Percentiles rank a stretch among this genome's conserved stretches.
Conservation (phyloP, 345 rosid species). For the Populus davidiana region DNA sequence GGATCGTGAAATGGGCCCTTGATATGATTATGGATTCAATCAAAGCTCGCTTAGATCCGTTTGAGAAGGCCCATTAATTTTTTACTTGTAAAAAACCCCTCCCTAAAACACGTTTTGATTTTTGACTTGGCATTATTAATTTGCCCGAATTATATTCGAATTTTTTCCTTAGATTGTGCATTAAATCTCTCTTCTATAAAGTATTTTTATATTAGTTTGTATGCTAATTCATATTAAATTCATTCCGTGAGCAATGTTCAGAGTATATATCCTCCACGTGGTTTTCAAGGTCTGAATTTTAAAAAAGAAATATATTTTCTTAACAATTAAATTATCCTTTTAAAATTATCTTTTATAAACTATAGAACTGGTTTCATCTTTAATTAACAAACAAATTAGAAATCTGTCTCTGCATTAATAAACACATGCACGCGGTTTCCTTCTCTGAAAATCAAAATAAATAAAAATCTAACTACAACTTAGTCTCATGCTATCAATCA, state of each 20-base stretch:
- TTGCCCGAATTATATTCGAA: not conserved
- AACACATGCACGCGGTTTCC: not conserved
- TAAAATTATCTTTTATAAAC: not conserved
- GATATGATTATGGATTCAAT: not conserved
- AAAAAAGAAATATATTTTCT: no score
- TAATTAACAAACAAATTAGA: not conserved
- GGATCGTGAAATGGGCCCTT: not conserved
- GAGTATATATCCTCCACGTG: no score
- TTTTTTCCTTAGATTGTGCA: no score
- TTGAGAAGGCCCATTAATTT: not conserved
- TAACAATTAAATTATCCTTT: no score
- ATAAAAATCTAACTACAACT: not conserved
- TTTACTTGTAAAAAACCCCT: not conserved
- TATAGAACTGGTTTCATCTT: not conserved
- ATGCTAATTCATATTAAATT: no score
- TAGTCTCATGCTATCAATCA: not conserved
- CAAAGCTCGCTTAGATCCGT: not conserved
- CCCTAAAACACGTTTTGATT: not conserved
- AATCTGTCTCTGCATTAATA: not conserved
- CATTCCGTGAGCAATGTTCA: not conserved
- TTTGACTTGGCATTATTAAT: not conserved
- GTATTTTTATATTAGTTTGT: no score
- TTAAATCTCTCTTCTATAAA: no score
- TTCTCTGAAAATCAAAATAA: not conserved
- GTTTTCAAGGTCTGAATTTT: no score